A percentile compares a stretch with the other conserved stretches of the same genome.
These are phyloP conservation scores for Lentinus tigrinus DNA, from an alignment of 768 basidiomycete genomes.

Conservation along the genomic window DNA sequence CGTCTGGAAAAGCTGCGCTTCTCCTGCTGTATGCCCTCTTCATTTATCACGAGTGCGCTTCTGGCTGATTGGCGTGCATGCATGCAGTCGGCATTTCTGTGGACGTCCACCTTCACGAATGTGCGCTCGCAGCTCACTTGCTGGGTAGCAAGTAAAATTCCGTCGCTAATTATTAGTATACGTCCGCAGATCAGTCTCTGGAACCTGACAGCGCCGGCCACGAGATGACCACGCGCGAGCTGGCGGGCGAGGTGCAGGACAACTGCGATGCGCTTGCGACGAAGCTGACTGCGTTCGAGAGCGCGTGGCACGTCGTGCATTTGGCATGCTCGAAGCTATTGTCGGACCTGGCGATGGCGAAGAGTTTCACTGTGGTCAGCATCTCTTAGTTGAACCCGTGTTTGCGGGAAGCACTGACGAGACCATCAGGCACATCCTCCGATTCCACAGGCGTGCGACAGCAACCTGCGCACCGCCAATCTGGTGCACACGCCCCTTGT, in stretches of 20 bases:
- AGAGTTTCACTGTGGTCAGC: conserved; percentile 20
- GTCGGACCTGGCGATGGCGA: conserved; percentile 25
- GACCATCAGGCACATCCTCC: conserved; percentile 12
- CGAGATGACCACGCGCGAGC: conserved; percentile 11
- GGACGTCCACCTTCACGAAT: conserved; percentile 18
- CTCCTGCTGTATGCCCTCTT: conserved; percentile 13
- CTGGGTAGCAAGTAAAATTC: too few relatives aligned
- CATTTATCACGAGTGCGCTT: neutral
- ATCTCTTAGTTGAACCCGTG: neutral
- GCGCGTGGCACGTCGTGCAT: conserved; percentile 28
- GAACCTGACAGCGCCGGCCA: conserved; percentile 1
- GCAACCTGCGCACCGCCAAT: conserved; percentile 20
- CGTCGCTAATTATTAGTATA: neutral
- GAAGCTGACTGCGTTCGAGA: conserved; percentile 26
- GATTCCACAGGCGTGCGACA: conserved; percentile 18
- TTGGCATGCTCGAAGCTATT: conserved; percentile 22
- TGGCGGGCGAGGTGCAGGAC: conserved; percentile 8
- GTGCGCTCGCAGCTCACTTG: neutral
- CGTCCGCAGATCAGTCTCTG: conserved; percentile 4
- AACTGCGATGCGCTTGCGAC: conserved; percentile 23
- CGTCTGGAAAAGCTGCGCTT: conserved; percentile 25
- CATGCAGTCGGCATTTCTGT: conserved; percentile 19
- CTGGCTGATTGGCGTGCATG: neutral
- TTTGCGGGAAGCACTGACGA: too few relatives aligned
- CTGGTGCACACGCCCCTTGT: conserved; percentile 25